Percentiles rank a stretch among this genome's conserved stretches.
Conservation (phyloP, 345 rosid genomes). For the Pelargonium nanum region DNA sequence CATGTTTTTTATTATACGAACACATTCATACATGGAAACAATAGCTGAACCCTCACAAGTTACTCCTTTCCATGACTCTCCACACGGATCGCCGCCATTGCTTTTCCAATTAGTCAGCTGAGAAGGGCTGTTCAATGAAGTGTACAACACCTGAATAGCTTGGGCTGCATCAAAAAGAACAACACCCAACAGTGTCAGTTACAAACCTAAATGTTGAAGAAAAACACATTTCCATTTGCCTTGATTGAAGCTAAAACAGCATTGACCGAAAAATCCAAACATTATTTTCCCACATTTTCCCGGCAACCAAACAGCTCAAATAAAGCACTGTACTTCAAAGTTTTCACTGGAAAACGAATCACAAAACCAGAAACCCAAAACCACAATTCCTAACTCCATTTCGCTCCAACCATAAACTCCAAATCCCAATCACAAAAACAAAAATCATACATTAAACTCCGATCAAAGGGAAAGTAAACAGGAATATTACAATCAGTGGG, state of each 20-base stretch:
- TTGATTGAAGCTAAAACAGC: neutral
- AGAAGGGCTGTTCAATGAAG: slow-evolving; percentile 70
- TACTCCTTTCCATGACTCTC: slow-evolving; percentile 91
- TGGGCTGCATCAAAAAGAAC: slow-evolving; percentile 42
- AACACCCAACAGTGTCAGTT: slow-evolving; percentile 1
- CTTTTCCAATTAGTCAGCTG: slow-evolving; percentile 82
- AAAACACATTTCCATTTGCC: neutral
- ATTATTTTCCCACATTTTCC: slow-evolving; percentile 15
- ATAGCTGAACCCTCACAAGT: slow-evolving; percentile 81
- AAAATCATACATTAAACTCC: neutral
- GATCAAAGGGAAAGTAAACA: neutral
- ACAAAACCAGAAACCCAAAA: neutral
- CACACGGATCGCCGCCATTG: slow-evolving; percentile 86
- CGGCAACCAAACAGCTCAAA: slow-evolving; percentile 18
- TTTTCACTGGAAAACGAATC: neutral
- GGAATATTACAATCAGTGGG: slow-evolving; percentile 25
- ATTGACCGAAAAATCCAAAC: neutral
- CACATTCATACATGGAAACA: slow-evolving; percentile 57
- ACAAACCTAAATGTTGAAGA: neutral
- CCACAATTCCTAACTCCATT: neutral
- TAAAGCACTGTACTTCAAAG: slow-evolving; percentile 15
- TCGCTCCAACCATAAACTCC: neutral
- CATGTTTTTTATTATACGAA: neutral
- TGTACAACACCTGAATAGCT: slow-evolving; percentile 76
- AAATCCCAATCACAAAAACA: neutral